Base-by-base conservation (phyloP, 495 filamentous ascomycete species). In the Durotheca rogersii region DNA sequence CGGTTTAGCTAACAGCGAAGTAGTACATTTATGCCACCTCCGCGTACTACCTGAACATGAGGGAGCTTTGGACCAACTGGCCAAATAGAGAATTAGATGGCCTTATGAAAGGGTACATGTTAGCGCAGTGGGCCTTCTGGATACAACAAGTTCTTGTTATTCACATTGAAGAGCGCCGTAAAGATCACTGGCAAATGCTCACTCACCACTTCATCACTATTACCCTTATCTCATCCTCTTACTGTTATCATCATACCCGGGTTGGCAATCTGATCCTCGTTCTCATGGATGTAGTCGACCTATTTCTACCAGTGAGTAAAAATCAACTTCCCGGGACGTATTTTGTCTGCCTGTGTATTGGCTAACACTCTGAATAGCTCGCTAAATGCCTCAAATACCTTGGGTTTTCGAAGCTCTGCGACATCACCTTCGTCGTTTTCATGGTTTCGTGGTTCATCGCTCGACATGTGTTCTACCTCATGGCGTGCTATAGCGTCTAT, bases 161-260 rank as follows among this genome's bases (percentile, higher is more conserved):
- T 62, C 86, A 97, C 69, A 87, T 97, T 50, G 94, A 98, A 67
- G 85, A 94, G 69, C 80, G 87, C 52, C 78, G 93, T 41, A 98
- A 98, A 69, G 93, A 98, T 60, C 86, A 95, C 67, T 85, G 81
- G 65, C 93, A 97, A 66, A 96, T 96, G 94, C 83, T 97, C 47
- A 85, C 83, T 7, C 93, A 98, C 68, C 93, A 98, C 67, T 80
- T 96, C 59, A 82, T 96, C 60, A 98, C 93, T 15, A 86, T 84
- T 67, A 72, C 74, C 14, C 78, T 98, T 33, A 82, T 97, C 41
- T 82, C 83, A 56, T 76, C 79, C 10, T 88, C 85, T 35, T 98
- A 97, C 62, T 78, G 83, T 52, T 94, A 90, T 60, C 82, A 87
- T 58, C 82, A 89, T 60, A 91, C 85, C 18, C 84, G 85, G 38